Percentiles rank a stretch among this genome's conserved stretches.
Evolutionary conservation across 2,329 filamentous ascomycete species (phyloP).

Genomic region (Dothistroma septosporum): DNA sequence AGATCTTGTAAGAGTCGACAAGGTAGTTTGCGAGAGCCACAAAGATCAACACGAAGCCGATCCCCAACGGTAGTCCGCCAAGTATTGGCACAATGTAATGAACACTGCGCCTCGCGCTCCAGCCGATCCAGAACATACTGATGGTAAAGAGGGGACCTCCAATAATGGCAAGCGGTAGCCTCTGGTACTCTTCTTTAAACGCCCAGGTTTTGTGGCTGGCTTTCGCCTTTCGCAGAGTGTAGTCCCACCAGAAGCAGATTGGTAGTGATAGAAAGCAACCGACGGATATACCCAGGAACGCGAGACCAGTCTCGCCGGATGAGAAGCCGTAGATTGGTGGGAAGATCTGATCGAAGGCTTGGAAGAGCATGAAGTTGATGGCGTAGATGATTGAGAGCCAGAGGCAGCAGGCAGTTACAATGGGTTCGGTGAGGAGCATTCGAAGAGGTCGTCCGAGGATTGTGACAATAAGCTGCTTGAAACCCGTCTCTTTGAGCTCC

Average conservation of each 20-base stretch:
- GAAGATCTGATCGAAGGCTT: constrained; percentile 16
- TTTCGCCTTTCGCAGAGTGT: constrained; percentile 11
- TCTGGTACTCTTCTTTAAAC: constrained; percentile 58
- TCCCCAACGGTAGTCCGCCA: constrained; percentile 48
- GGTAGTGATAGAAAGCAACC: constrained; percentile 11
- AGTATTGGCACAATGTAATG: constrained; percentile 47
- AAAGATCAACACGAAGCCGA: constrained; percentile 50
- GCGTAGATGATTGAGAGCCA: constrained; percentile 59
- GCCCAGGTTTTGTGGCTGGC: constrained; percentile 46
- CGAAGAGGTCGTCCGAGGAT: constrained; percentile 64
- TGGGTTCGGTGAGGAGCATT: constrained; percentile 66
- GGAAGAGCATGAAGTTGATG: constrained; percentile 51
- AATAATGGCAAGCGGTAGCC: constrained; percentile 64
- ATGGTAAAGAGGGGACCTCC: constrained; percentile 57
- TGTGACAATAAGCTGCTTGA: constrained; percentile 58
- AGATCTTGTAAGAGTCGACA: constrained; percentile 47
- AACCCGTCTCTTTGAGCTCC: constrained; percentile 57
- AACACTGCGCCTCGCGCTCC: constrained; percentile 54
- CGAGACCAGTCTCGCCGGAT: constrained; percentile 14
- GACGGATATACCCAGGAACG: constrained; percentile 14
- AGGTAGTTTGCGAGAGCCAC: constrained; percentile 44
- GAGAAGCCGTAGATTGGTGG: constrained; percentile 16
- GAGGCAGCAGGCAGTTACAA: constrained; percentile 67
- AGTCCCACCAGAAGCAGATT: constrained; percentile 15
- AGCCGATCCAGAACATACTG: constrained; percentile 49